Base-by-base conservation (phyloP, 1,284 basidiomycete genomes). In the Phaffia rhodozyma region DNA sequence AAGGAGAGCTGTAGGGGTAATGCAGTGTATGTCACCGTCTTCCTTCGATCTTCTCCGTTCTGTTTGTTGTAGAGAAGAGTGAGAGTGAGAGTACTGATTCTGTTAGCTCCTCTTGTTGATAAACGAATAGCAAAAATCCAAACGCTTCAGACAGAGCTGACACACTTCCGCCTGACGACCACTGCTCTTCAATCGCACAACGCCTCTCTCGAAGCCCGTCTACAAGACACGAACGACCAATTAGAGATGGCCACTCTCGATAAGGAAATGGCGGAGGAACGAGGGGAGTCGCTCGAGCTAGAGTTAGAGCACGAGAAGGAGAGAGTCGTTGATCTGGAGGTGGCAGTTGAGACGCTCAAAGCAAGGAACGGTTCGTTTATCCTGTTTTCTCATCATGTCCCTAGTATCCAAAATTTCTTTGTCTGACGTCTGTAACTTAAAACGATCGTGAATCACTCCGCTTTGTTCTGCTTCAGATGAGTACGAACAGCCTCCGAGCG, bases 181-280 rank as follows among this genome's bases (percentile, higher is more conserved):
- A 81, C 84, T 32, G 86, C 89, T 71, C 77, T 84, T 1, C 80
- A 85, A 68, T 82, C 72, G 2, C 75, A 86, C 63, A 78, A 88
- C 43, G 77, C 80, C 1, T 79, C 82, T 27, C 76, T 86, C n/a
- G 85, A 88, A 67, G 76, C 74, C 21, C 79, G 84, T 50, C 78
- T 85, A 1, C 73, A 83, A 6, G 91, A 94, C 70, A 74, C 86
- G 1, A 83, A 87, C 62, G 93, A 97, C 69, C 89, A 92, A 73
- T 78, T 97, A 48, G 96, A 99, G 77, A 91, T 97, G 84, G 81
- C 85, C 3, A 90, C 91, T 79, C 77, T 99, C 68, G 96, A 99
- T 74, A 91, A 92, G 74, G 96, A 99, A 75, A 86, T 98, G 60
- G 94, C 94, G 0, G 96, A 98, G 74, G 94, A 97, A 74, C 84